Percentiles rank a stretch among this genome's conserved stretches.
phyloP scores from a whole-genome alignment of 305 asterid species.

The Solanum hybrid region DNA sequence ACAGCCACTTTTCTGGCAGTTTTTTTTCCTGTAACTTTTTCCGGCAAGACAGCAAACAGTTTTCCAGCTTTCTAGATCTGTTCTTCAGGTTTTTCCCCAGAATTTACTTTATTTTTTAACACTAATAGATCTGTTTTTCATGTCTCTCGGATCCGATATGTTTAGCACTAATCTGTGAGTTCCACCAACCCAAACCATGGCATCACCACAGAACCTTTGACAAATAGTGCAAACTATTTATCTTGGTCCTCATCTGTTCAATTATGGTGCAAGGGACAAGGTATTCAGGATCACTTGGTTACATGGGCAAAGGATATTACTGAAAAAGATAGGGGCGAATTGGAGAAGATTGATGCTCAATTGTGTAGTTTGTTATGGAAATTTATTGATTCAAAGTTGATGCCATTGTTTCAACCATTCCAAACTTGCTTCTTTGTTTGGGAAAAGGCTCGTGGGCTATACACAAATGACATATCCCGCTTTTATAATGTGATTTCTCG shows the following conservation, averaged over 20 bases:
- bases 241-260: neutral
- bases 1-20: neutral
- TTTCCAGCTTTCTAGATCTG: neutral
- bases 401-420: neutral
- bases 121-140: neutral
- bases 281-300: neutral
- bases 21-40: neutral
- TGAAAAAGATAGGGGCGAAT: neutral
- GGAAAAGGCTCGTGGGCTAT: neutral
- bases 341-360: neutral
- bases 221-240: neutral
- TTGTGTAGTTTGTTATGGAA: neutral
- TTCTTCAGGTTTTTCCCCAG: neutral
- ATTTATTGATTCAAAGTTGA: neutral
- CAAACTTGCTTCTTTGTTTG: neutral
- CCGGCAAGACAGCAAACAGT: neutral
- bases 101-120: neutral
- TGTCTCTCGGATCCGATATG: neutral
- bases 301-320: neutral
- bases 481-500: neutral
- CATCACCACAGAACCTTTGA: neutral
- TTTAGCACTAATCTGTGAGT: neutral
- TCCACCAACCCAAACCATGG: neutral
- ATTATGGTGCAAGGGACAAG: neutral
- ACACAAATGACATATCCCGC: neutral